Evolutionary conservation across 2,329 filamentous ascomycete genomes (phyloP), one percentile per base, ranked within the genome.

Genomic region (Teratosphaeria epicoccoides): DNA sequence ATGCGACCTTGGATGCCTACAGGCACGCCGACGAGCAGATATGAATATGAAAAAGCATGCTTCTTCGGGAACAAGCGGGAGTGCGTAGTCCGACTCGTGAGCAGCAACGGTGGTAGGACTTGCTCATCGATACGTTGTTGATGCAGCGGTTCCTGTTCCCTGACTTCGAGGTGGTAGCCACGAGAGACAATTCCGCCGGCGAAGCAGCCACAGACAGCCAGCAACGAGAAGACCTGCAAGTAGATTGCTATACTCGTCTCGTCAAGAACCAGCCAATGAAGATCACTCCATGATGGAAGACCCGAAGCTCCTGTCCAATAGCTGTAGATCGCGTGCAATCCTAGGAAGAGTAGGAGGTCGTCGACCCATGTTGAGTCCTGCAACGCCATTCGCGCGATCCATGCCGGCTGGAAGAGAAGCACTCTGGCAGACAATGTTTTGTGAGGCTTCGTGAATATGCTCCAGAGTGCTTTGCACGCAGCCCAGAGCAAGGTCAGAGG

Each of bases 41-140:
- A 88, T 0, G 83, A 82, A 63, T 88, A 87, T 0, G 72, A 72
- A 61, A 90, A 89, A 0, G 76, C 76, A 63, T 88, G 82, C 53
- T 76, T 79, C 61, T 80, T 75, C 0, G 85, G 85, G 52, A 84
- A 82, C n/a, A 84, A 64, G 17, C 85, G 75, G 3, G 77, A 71
- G 64, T 89, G 85, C 2, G 76, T 81, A 12, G 82, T 87, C 44
- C 71, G 73, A 59, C 81, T 81, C 6, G 84, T 83, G 43, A 88
- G 79, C 11, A 89, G 68, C 51, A 81, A 68, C 2, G 79, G 76
- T 49, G 68, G 66, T 10, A 68, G 54, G 6, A 66, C 54, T 25
- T 64, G 59, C 49, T 67, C 64, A 12, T 65, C 61, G 48, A 66
- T 67, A 3, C 49, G 53, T 28, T 59, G 58, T 50, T 52, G 50